A percentile compares a stretch with the other conserved stretches of the same genome.
phyloP scores from a whole-genome alignment of 202 grass and related monocot genomes.

The Carex sylvatica region DNA sequence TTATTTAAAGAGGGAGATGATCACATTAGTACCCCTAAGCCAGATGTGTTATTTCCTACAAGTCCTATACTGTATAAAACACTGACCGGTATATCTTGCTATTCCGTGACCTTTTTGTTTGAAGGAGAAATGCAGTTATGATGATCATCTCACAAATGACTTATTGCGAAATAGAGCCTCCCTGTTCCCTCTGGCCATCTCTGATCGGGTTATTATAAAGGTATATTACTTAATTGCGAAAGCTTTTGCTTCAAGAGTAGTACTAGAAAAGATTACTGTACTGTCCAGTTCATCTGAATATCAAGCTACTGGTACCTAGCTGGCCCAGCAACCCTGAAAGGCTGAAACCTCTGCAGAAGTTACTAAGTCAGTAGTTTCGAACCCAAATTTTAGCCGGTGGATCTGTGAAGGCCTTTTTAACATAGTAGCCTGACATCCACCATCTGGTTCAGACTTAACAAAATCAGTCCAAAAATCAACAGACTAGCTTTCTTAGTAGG shows the following conservation, averaged over 20 bases:
- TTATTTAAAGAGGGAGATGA: neutral
- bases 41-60: too few species aligned
- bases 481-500: neutral
- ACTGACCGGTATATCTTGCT: too few species aligned
- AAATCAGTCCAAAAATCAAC: neutral
- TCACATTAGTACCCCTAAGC: neutral
- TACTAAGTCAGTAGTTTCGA: neutral
- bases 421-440: neutral
- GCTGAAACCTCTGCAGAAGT: neutral
- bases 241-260: neutral
- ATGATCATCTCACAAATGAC: constrained; percentile 50
- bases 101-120: too few species aligned
- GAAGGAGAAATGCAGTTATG: constrained; percentile 70
- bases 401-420: neutral
- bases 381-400: neutral
- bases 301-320: neutral
- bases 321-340: neutral
- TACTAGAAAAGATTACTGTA: neutral
- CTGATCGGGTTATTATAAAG: constrained; percentile 75
- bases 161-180: constrained; percentile 65
- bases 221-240: constrained; percentile 31
- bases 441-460: neutral
- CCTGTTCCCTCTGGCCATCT: constrained; percentile 72
- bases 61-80: too few species aligned
- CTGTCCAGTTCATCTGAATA: neutral